Conservation (phyloP, 2,329 filamentous ascomycete genomes). For the Thelonectria olida region DNA sequence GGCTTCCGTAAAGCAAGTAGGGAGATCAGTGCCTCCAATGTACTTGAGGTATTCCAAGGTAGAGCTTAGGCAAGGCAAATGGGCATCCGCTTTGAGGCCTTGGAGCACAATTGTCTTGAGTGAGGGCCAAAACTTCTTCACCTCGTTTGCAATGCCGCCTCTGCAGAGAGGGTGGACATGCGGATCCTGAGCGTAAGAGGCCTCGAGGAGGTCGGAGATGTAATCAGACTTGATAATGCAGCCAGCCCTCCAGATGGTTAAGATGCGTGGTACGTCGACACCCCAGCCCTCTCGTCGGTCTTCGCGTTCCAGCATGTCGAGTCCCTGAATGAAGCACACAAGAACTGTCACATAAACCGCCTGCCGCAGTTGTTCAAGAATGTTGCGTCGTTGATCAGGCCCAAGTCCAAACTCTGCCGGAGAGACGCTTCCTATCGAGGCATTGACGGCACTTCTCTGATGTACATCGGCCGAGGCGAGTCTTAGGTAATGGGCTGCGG, state of each 20-base stretch:
- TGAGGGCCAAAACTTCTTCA: conserved; percentile 58
- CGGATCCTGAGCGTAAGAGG: conserved; percentile 50
- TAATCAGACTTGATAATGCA: conserved; percentile 77
- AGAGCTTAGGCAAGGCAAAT: conserved; percentile 66
- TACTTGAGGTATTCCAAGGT: conserved; percentile 76
- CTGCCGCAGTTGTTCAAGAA: conserved; percentile 65
- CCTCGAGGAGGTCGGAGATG: conserved; percentile 67
- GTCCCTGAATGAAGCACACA: conserved; percentile 70
- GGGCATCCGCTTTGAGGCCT: conserved; percentile 64
- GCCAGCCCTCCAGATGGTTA: conserved; percentile 73
- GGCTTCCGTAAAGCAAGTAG: conserved; percentile 75
- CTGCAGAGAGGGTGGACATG: conserved; percentile 45
- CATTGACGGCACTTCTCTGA: conserved; percentile 60
- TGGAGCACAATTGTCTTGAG: conserved; percentile 66
- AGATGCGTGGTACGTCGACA: conserved; percentile 59
- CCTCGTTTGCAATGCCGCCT: conserved; percentile 53
- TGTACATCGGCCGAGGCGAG: conserved; percentile 69
- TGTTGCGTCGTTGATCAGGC: conserved; percentile 28
- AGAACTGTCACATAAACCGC: conserved; percentile 71
- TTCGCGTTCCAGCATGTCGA: conserved; percentile 69
- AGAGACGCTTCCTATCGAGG: conserved; percentile 8
- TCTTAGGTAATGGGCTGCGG: conserved; percentile 69
- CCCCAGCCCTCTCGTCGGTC: conserved; percentile 68
- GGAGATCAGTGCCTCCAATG: conserved; percentile 65
- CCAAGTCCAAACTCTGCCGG: background rate